Conservation (phyloP, 164 flowering plant genomes). For the Taxillus chinensis region DNA sequence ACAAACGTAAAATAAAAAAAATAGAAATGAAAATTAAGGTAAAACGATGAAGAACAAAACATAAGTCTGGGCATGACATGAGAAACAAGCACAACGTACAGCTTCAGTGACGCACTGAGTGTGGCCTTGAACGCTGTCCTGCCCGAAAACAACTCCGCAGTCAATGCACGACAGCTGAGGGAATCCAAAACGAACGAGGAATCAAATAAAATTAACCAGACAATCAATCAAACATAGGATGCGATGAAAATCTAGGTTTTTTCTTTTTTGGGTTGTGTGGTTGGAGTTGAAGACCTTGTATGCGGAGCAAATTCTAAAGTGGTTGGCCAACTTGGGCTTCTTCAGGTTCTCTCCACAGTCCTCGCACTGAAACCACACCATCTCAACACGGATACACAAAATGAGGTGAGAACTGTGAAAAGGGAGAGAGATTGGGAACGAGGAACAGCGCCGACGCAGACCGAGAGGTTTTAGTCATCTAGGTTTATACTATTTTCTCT, state of each 20-base stretch:
- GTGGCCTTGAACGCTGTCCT: slow-evolving; percentile 67
- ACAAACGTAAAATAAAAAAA: not conserved
- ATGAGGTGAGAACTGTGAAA: not conserved
- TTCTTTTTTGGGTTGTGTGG: not conserved
- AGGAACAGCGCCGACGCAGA: not conserved
- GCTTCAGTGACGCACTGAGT: slow-evolving; percentile 82
- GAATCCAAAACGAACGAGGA: not conserved
- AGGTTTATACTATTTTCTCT: not conserved
- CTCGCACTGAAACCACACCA: slow-evolving; percentile 99
- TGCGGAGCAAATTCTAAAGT: slow-evolving; percentile 81
- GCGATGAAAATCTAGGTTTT: too few relatives aligned
- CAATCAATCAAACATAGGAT: not conserved
- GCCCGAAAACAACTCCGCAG: slow-evolving; percentile 70
- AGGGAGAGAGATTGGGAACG: not conserved
- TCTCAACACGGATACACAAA: slow-evolving; percentile 7
- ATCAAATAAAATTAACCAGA: not conserved
- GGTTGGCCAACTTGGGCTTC: slow-evolving; percentile 78
- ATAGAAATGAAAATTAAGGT: not conserved
- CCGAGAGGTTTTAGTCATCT: not conserved
- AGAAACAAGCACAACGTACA: slow-evolving; percentile 26
- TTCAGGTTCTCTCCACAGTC: slow-evolving; percentile 90
- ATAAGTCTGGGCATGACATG: not conserved
- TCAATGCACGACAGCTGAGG: slow-evolving; percentile 90
- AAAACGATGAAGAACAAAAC: not conserved
- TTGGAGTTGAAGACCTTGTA: slow-evolving; percentile 32